Evolutionary conservation across 2,329 filamentous ascomycete genomes (phyloP).

Genomic region (Colletotrichum orchidophilum): DNA sequence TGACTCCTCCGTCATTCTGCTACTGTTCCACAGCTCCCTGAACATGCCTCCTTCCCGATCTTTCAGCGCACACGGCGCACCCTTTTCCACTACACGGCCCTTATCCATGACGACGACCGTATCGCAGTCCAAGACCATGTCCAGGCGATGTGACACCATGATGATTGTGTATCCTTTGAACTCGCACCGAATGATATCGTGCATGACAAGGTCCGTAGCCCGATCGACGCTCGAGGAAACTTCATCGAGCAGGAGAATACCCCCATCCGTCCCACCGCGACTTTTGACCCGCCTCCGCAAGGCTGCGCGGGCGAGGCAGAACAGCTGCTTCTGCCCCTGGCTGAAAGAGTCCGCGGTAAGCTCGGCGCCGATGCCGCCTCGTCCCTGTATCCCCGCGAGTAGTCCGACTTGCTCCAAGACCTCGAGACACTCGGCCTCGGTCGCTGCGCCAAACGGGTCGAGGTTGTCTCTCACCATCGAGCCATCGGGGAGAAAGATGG

Average conservation of each 20-base stretch:
- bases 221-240: slow-evolving; percentile 45
- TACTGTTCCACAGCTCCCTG: slow-evolving; percentile 20
- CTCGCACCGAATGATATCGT: slow-evolving; percentile 41
- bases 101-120: slow-evolving; percentile 54
- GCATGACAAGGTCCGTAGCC: slow-evolving; percentile 45
- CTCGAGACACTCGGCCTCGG: slow-evolving; percentile 43
- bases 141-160: slow-evolving; percentile 49
- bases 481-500: slow-evolving; percentile 59
- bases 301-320: slow-evolving; percentile 69
- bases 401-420: slow-evolving; percentile 49
- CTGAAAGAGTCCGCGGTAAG: slow-evolving; percentile 61
- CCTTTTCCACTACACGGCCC: slow-evolving; percentile 49
- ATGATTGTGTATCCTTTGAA: slow-evolving; percentile 57
- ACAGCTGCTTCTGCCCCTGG: slow-evolving; percentile 71
- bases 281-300: slow-evolving; percentile 50
- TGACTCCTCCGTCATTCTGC: neutral
- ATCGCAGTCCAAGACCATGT: slow-evolving; percentile 58
- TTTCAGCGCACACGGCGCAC: slow-evolving; percentile 2
- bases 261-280: slow-evolving; percentile 17
- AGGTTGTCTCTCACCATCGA: slow-evolving; percentile 53
- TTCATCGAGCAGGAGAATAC: slow-evolving; percentile 46
- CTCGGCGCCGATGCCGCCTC: slow-evolving; percentile 44
- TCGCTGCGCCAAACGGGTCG: slow-evolving; percentile 48
- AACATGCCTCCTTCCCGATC: slow-evolving; percentile 5
- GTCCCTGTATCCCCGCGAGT: slow-evolving; percentile 42